Base-by-base conservation (phyloP, 2,329 filamentous ascomycete species). In the Botrytis pseudocinerea region DNA sequence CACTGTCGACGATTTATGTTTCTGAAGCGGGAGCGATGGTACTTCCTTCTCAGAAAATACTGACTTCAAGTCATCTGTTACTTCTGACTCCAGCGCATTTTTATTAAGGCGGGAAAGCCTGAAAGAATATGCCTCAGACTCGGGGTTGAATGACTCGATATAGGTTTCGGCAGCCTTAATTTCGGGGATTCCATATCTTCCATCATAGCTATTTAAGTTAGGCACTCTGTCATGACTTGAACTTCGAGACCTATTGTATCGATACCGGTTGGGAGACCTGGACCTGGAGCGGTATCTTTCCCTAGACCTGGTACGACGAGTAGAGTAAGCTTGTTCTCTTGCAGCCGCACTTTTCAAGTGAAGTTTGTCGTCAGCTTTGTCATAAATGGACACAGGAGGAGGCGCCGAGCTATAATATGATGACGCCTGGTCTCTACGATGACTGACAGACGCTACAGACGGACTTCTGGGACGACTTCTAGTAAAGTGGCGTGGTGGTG, bases 71-170 rank as follows among this genome's bases (percentile, higher is more conserved):
- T 44, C 51, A 32, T 42, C 25, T 8, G 10, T 44, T 42, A 44
- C 20, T 42, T 69, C 66, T 18, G 51, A 35, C 16, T 40, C 32
- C 46, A 54, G 22, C 51, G 16, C 38, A 54, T n/a, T n/a, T 40
- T 40, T 54, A 28, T 54, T 12, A 44, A 35, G 66, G 42, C 66
- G 66, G n/a, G 66, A 69, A 44, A 69, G 66, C 6, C 51, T 44
- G 51, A 69, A 69, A 28, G 40, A 60, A 60, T 69, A 69, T 14
- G 51, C 57, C 18, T 44, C 66, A 69, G n/a, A 40, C n/a, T 35
- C 66, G 20, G 38, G 66, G 0, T 59, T 22, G 10, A 51, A 44
- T 25, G 9, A 44, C 32, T 40, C 48, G 42, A 57, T 25, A 44
- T 69, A 51, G 25, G 42, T 35, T 44, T 42, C 66, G 14, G 32